Conservation (phyloP, 305 asterid genomes). For the Withania somnifera region DNA sequence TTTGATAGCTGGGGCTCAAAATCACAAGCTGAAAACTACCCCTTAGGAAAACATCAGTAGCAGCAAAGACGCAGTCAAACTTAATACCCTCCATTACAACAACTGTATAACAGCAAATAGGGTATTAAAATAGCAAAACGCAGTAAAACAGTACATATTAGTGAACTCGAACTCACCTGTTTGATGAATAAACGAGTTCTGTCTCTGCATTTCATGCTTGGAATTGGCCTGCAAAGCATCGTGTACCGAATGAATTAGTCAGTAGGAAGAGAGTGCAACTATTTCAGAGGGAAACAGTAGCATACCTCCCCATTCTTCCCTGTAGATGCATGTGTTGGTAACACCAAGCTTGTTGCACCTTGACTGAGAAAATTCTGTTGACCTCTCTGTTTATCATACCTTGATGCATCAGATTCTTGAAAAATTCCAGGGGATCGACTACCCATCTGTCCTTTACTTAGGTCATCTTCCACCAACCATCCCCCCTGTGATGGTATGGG, state of each 20-base stretch:
- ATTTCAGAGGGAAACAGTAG: neutral
- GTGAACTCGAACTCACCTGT: slow-evolving; percentile 28
- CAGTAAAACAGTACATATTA: neutral
- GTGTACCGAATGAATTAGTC: neutral
- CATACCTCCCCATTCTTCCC: slow-evolving; percentile 59
- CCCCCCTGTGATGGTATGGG: slow-evolving; percentile 50
- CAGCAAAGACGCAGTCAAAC: neutral
- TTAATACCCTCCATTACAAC: neutral
- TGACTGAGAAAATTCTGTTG: slow-evolving; percentile 36
- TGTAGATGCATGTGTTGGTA: slow-evolving; percentile 25
- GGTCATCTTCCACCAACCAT: slow-evolving; percentile 52
- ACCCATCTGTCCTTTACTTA: slow-evolving; percentile 26
- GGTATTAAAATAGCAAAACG: slow-evolving; percentile 1
- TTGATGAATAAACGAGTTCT: slow-evolving; percentile 26
- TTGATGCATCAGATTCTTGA: slow-evolving; percentile 32
- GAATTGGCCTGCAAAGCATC: slow-evolving; percentile 14
- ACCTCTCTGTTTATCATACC: slow-evolving; percentile 33
- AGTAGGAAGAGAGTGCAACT: neutral
- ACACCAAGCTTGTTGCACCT: slow-evolving; percentile 29
- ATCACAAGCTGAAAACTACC: neutral
- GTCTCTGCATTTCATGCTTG: slow-evolving; percentile 34
- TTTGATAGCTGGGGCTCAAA: neutral
- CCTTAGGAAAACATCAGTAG: neutral
- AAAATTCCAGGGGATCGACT: slow-evolving; percentile 33
- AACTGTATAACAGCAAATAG: neutral